Evolutionary conservation across 2,329 filamentous ascomycete genomes (phyloP), one percentile per base, ranked within the genome.

Genomic region (Delphinella strobiligena): DNA sequence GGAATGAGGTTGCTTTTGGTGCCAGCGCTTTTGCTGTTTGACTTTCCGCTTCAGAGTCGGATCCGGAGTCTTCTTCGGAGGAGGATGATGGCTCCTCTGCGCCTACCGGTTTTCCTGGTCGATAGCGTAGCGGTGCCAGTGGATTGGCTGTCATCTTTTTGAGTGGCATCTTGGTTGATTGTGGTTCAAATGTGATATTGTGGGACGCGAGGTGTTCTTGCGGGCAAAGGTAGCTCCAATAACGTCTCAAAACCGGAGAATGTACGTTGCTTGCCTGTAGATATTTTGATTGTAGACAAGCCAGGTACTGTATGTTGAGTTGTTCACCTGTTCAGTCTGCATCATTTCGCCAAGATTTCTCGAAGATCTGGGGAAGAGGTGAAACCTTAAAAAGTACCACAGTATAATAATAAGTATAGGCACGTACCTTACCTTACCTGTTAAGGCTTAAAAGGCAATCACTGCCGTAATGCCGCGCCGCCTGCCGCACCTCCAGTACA

Each of bases 91-190:
- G 45, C 24, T 59, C 58, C 45, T 67, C 68, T 44, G 67, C 71
- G 5, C 66, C 72, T 2, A 70, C 65, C 12, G 80, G 68, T 61
- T 95, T 96, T 49, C 91, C 89, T 12, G 89, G 81, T 43, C 87
- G 79, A 54, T 95, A 82, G 42, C 91, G 82, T 49, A 79, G 75
- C 17, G 86, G 83, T 58, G 78, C 79, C 43, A 80, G 64, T 3
- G 85, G 87, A 55, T 95, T 94, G 46, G 88, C 87, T 47, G 89
- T 96, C 84, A 96, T 94, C 54, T 84, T 82, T 59, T 84, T 87
- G 10, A 80, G 76, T 45, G 82, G 79, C 72, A 75, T 72, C 33
- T 37, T 57, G 49, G 43, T 31, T 14, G 27, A 11, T 11, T 4
- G 15, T 12, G 22, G 22, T 27, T 7, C 22, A 12, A 7, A 12